Base-by-base conservation (phyloP, 2,329 filamentous ascomycete genomes). In the Curvularia hawaiiensis region DNA sequence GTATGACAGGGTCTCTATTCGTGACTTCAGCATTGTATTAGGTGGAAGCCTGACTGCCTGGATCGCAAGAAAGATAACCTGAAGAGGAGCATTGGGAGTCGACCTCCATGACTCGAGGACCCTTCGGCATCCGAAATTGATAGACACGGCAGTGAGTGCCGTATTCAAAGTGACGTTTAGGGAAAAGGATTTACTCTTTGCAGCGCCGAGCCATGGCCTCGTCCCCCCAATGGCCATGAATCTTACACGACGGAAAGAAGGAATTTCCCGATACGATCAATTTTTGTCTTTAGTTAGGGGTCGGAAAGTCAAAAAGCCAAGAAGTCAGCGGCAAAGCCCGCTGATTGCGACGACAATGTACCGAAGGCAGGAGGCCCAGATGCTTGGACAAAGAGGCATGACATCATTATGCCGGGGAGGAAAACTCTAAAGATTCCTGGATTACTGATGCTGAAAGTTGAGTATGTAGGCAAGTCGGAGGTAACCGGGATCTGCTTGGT, bases 91-190 rank as follows among this genome's bases (percentile, higher is more conserved):
- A 45, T 47, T 44, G 30, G 20, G 50, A 35, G 33, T 35, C 35
- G 48, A 46, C 44, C 22, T 35, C 4, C 33, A 48, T 58, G 54
- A 60, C 54, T 58, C 60, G 52, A 35, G 24, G 48, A 22, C 44
- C 26, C 30, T 50, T 41, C 33, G 45, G 45, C 24, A 52, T 50
- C 30, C 31, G 51, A 43, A 56, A 24, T 49, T 59, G 44, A 48
- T 52, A 11, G 31, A 56, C 59, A 59, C 44, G 52, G 54, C 38
- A 57, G 46, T 41, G 26, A 30, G 31, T 48, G 46, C 56, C 20
- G 46, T 31, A 26, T 30, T 55, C 7, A 33, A 54, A 39, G n/a
- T 31, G 31, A 31, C 16, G n/a, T 50, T 24, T 14, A 18, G 24
- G 31, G 46, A 18, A 26, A 22, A 10, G n/a, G 33, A 46, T 22